Percentiles rank a stretch among this genome's conserved stretches.
Conservation (phyloP, 139 green algal species). For the Microglena sp. region DNA sequence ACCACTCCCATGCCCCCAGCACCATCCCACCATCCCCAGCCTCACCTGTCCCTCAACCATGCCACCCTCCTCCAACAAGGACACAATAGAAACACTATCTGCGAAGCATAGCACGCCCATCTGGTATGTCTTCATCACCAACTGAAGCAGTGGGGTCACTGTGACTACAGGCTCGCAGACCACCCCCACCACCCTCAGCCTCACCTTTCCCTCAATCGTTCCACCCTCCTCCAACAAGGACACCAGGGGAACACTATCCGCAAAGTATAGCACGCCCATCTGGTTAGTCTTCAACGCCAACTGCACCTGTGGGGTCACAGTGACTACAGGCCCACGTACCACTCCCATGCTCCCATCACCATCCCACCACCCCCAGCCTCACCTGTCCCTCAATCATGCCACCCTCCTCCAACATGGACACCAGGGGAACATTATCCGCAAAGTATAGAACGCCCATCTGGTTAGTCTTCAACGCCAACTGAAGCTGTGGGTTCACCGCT, state of each 20-base stretch:
- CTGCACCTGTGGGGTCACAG: conserved; percentile 10
- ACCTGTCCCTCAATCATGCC: conserved; percentile 24
- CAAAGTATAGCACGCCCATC: conserved; percentile 84
- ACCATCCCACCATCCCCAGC: no score
- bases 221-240: conserved; percentile 46
- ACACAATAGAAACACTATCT: conserved; percentile 52
- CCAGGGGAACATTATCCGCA: conserved; percentile 52
- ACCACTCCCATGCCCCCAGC: neutral
- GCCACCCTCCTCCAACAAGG: conserved; percentile 44
- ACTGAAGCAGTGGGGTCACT: conserved; percentile 11
- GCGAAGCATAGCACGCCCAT: conserved; percentile 83
- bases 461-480: conserved; percentile 41
- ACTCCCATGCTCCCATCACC: no score
- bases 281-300: conserved; percentile 35
- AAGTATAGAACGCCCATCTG: conserved; percentile 84
- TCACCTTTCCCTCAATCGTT: conserved; percentile 17
- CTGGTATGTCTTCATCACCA: conserved; percentile 34
- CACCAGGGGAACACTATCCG: conserved; percentile 51
- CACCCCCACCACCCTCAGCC: neutral
- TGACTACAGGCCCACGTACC: neutral
- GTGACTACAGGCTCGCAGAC: neutral
- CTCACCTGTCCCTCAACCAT: conserved; percentile 17
- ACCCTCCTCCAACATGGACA: conserved; percentile 41
- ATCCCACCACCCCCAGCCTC: neutral
- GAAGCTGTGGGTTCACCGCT: conserved; percentile 22